phyloP scores from a whole-genome alignment of 2,329 filamentous ascomycete genomes.

The Arthrobotrys musiformis region DNA sequence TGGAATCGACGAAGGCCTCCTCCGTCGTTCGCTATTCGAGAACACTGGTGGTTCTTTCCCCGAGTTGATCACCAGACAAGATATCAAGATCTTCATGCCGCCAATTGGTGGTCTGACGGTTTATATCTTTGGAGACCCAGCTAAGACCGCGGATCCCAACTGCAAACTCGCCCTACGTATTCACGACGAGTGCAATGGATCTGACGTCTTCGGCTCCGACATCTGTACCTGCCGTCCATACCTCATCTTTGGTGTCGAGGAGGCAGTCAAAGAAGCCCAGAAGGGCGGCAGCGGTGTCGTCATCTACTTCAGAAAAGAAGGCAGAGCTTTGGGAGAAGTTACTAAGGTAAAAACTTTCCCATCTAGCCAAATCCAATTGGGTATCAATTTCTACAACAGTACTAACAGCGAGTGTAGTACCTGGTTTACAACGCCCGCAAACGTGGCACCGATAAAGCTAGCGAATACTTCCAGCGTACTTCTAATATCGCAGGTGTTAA shows the following conservation, averaged over 20 bases:
- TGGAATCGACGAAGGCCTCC: conserved; percentile 86
- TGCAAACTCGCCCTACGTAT: conserved; percentile 84
- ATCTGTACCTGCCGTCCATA: conserved; percentile 98
- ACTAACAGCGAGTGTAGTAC: conserved; percentile 54
- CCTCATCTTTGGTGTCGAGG: conserved; percentile 94
- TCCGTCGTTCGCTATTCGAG: conserved; percentile 89
- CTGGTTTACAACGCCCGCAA: conserved; percentile 82
- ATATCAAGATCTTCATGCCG: conserved; percentile 94
- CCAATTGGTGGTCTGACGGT: conserved; percentile 96
- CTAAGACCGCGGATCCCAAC: conserved; percentile 89
- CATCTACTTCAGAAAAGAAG: conserved; percentile 99
- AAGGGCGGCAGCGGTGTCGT: conserved; percentile 92
- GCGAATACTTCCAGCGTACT: conserved; percentile 89
- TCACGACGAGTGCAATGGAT: conserved; percentile 91
- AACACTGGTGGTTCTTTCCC: conserved; percentile 96
- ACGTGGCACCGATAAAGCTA: conserved; percentile 80
- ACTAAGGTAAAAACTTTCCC: conserved; percentile 75
- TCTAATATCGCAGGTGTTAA: conserved; percentile 98
- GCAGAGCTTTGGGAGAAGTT: conserved; percentile 91
- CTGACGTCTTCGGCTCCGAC: conserved; percentile 96
- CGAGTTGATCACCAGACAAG: conserved; percentile 91
- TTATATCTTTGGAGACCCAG: conserved; percentile 95
- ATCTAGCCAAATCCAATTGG: neutral
- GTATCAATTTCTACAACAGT: neutral
- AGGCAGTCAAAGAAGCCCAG: conserved; percentile 96